Evolutionary conservation across 768 basidiomycete species (phyloP), one percentile per base, ranked within the genome.

Genomic region (Termitomyces sp.): DNA sequence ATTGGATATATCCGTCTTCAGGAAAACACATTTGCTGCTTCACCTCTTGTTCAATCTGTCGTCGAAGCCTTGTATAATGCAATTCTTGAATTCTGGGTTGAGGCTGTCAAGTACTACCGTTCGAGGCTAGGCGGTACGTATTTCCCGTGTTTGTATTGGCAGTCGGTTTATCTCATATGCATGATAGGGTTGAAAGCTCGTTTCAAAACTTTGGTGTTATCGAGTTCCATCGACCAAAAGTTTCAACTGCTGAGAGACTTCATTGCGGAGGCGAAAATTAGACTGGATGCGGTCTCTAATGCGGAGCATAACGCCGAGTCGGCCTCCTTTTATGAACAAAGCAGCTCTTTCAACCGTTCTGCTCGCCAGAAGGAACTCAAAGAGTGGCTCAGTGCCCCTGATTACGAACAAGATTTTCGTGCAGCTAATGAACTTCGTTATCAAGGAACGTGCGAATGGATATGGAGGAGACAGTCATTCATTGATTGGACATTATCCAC

Each of bases 361-460:
- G 26, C 26, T 3, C 49, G 23, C 7, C 57, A 50, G 33, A 35
- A 19, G 10, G 26, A 46, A n/a, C 50, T 56, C 17, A 41, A 48
- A 11, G 19, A 47, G 3, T 59, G 58, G 58, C 50, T 59, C 7
- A 52, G 44, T 21, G 54, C 58, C 10, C 45, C 58, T 5, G 40
- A 38, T 11, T 59, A 59, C 21, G 48, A 47, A 14, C 12, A 5
- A 5, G 58, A 59, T 26, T 53, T 59, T 28, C 19, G 28, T 9
- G 37, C 21, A 4, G 58, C 58, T 14, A 31, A 53, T 23, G 38
- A 42, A 8, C 23, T 12, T 12, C 50, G 33, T 3, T 40, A 56
- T 14, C 10, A 26, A 12, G 59, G 59, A 31, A 60, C 59, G 4
- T 60, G 59, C 23, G 55, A 56, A 45, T 60, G 59, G 59, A 48